Percentiles rank a stretch among this genome's conserved stretches.
Evolutionary conservation across 139 green algal species (phyloP).

Genomic region (Parachlorella kessleri): DNA sequence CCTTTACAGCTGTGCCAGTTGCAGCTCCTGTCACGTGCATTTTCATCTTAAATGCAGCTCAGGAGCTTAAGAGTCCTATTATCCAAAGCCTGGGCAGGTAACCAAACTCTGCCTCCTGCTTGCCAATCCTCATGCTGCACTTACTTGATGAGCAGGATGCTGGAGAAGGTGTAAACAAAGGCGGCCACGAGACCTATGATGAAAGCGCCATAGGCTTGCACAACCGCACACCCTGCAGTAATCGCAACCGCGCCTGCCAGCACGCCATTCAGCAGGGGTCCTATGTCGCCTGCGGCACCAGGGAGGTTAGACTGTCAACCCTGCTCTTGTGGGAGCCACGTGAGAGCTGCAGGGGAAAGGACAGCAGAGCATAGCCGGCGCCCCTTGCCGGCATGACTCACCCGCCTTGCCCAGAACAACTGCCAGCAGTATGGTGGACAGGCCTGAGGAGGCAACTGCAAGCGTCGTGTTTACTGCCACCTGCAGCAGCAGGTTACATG

Average conservation of each 20-base stretch:
- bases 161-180: slow-evolving; percentile 39
- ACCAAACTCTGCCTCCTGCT: no score
- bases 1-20: neutral
- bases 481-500: no score
- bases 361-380: no score
- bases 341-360: no score
- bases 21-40: neutral
- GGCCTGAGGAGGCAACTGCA: slow-evolving; percentile 45
- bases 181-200: slow-evolving; percentile 51
- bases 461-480: slow-evolving; percentile 70
- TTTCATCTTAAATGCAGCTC: neutral
- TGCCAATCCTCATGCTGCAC: neutral
- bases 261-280: slow-evolving; percentile 45
- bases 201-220: slow-evolving; percentile 50
- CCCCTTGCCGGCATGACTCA: no score
- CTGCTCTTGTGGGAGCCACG: no score
- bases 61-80: no score
- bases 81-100: no score
- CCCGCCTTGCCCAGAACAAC: no score
- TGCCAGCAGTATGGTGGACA: no score
- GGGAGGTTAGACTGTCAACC: no score
- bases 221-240: slow-evolving; percentile 40
- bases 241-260: slow-evolving; percentile 63
- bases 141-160: slow-evolving; percentile 26
- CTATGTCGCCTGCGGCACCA: slow-evolving; percentile 51